Base-by-base conservation (phyloP, 345 rosid genomes). In the Sisymbrium irio region DNA sequence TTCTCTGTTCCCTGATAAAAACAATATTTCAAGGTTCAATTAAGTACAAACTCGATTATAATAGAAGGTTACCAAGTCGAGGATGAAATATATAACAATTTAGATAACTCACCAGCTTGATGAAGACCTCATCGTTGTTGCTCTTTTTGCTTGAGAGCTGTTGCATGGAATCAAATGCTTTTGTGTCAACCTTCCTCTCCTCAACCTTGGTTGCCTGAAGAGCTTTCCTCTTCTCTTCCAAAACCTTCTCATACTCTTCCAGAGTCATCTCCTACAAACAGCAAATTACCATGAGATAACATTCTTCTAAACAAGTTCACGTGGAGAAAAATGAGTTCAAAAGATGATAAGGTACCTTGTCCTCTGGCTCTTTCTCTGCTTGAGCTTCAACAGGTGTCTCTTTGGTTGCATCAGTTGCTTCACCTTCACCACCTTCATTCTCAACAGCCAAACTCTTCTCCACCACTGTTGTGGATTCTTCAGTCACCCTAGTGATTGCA, bases 181-280 rank as follows among this genome's bases (percentile, higher is more conserved):
- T 85, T 1, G 77, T 35, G 72, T 87, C 90, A 40, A 87, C 92
- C 77, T 87, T 87, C 69, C 92, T 84, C 70, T 82, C 92, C 80
- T 87, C 87, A 13, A 84, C 63, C 80, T 83, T 89, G 51, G 76
- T 77, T 1, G 82, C 78, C 69, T 63, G 88, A 50, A 85, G 72
- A 57, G 82, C 85, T 80, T 87, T 89, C 83, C 80, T 83, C 72
- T 87, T 88, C 83, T 87, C 93, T 67, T 82, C 92, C 64, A 82
- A 84, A 56, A 82, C 80, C 79, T 88, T 95, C 77, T 92, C 82
- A 73, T 95, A 95, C 85, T 95, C 97, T 65, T 86, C 96, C 55
- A 95, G 72, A 45, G 98, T 88, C 93, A 95, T 88, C 80, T 82
- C 87, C 99, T 95, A 80, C 15, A 51, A 35, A 64, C 51, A 67